Percentiles rank a stretch among this genome's conserved stretches.
These are phyloP conservation scores for Globisporangium parvum DNA, from an alignment of 352 stramenopile genomes.

Conservation along the genomic window DNA sequence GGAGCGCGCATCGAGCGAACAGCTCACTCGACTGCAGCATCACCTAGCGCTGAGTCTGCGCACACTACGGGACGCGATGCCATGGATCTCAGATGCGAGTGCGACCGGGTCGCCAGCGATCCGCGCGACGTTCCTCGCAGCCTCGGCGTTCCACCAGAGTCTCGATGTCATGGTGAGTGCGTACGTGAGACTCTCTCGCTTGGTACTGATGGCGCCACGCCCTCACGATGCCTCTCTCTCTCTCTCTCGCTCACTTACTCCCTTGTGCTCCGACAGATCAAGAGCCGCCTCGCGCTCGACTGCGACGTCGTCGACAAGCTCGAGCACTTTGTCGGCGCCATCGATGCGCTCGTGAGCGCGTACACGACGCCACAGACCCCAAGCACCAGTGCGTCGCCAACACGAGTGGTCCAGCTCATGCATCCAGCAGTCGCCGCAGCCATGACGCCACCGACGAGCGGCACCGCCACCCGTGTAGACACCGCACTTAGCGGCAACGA, in stretches of 20 bases:
- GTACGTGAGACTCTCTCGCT: not conserved
- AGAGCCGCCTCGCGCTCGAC: slow-evolving; percentile 24
- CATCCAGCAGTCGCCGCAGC: slow-evolving; percentile 6
- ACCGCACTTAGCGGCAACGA: not conserved
- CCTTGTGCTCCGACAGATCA: slow-evolving; percentile 13
- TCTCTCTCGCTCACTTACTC: too few relatives aligned
- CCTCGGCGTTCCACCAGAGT: slow-evolving; percentile 32
- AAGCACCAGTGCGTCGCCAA: too few relatives aligned
- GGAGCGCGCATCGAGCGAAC: not conserved
- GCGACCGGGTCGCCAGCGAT: slow-evolving; percentile 16
- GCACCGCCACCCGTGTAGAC: not conserved
- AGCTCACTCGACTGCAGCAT: slow-evolving; percentile 6
- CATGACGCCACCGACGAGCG: not conserved
- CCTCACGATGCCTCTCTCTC: not conserved
- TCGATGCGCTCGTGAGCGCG: slow-evolving; percentile 16
- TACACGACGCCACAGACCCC: not conserved
- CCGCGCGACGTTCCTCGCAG: slow-evolving; percentile 31
- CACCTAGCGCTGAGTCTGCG: slow-evolving; percentile 7
- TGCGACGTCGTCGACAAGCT: slow-evolving; percentile 20
- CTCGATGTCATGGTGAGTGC: slow-evolving; percentile 28
- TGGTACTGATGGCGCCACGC: not conserved
- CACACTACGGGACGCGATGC: slow-evolving; percentile 16
- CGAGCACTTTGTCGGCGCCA: slow-evolving; percentile 27
- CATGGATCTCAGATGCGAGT: slow-evolving; percentile 10
- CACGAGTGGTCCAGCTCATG: not conserved